A percentile compares a stretch with the other conserved stretches of the same genome.
Conservation (phyloP, 2,329 filamentous ascomycete genomes). For the Trichoderma simmonsii region DNA sequence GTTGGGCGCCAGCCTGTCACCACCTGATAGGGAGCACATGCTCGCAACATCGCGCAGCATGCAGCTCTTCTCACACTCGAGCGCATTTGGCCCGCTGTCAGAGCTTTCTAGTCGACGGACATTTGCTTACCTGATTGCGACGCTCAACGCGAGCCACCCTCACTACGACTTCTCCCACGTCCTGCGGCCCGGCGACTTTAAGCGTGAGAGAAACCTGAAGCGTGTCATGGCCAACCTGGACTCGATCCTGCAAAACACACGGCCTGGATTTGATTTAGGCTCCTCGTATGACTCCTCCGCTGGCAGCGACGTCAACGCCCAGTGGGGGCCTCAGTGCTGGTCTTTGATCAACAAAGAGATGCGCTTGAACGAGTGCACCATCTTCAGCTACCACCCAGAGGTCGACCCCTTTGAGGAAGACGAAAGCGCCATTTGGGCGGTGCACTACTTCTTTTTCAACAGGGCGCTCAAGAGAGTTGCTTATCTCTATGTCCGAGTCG, state of each 20-base stretch:
- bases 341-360: constrained; percentile 90
- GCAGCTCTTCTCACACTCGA: constrained; percentile 69
- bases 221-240: constrained; percentile 85
- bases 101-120: constrained; percentile 85
- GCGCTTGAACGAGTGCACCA: constrained; percentile 80
- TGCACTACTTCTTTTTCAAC: constrained; percentile 98
- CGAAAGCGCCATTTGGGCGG: constrained; percentile 89
- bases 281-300: constrained; percentile 42
- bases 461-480: constrained; percentile 86
- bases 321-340: constrained; percentile 92
- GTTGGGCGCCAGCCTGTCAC: constrained; percentile 81
- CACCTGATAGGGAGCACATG: constrained; percentile 71
- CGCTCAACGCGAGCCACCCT: constrained; percentile 85
- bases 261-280: constrained; percentile 55
- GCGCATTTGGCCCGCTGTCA: constrained; percentile 86
- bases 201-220: constrained; percentile 74
- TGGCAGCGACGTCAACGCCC: constrained; percentile 50
- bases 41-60: constrained; percentile 61
- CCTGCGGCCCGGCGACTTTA: constrained; percentile 84
- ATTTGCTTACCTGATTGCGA: constrained; percentile 94
- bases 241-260: constrained; percentile 80
- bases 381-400: constrained; percentile 85
- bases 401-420: constrained; percentile 90
- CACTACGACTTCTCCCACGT: constrained; percentile 96
- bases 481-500: constrained; percentile 88